Evolutionary conservation across 257 asterid genomes (phyloP).

Genomic region (Lithospermum erythrorhizon): DNA sequence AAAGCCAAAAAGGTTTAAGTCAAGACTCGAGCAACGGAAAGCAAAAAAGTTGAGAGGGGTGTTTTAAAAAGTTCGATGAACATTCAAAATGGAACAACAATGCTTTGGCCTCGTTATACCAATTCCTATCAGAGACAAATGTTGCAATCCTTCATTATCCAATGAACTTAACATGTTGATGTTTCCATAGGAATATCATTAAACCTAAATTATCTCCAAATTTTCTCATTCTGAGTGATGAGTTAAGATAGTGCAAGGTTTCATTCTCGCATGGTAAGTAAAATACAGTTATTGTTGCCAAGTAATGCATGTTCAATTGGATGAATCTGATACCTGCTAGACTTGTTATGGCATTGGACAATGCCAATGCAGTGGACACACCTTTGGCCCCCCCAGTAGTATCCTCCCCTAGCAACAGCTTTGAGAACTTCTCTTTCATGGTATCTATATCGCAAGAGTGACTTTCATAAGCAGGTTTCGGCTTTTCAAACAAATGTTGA

Average conservation of each 20-base stretch:
- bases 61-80: background rate
- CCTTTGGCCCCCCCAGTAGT: conserved; percentile 67
- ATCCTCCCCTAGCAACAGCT: conserved; percentile 80
- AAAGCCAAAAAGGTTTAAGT: background rate
- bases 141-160: background rate
- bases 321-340: conserved; percentile 43
- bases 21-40: background rate
- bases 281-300: too few species aligned
- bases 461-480: conserved; percentile 17
- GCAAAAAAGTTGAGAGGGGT: background rate
- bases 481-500: conserved; percentile 17
- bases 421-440: conserved; percentile 75
- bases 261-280: background rate
- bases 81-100: background rate
- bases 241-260: background rate
- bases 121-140: background rate
- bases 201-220: too few species aligned
- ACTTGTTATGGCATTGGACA: conserved; percentile 67
- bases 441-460: conserved; percentile 38
- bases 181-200: background rate
- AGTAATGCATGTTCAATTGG: background rate
- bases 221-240: background rate
- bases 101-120: background rate
- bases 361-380: conserved; percentile 53
- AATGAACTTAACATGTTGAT: background rate